Conservation (phyloP, 305 asterid genomes). For the Caryopteris hybrid region DNA sequence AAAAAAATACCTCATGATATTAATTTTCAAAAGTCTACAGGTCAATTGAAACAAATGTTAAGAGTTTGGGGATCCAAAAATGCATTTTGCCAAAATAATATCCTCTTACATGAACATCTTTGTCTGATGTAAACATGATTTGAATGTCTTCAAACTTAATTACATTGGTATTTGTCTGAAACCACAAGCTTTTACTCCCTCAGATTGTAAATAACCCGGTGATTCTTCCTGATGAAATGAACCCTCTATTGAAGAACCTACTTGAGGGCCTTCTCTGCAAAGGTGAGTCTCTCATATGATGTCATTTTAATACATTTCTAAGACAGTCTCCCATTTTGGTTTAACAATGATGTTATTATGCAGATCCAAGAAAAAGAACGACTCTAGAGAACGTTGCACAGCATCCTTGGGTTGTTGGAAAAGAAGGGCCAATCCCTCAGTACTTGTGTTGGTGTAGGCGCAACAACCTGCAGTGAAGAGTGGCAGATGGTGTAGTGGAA, state of each 20-base stretch:
- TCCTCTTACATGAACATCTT: background rate
- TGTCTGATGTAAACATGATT: background rate
- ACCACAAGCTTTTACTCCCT: background rate
- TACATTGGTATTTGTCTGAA: background rate
- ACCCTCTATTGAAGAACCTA: conserved; percentile 60
- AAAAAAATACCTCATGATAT: no score
- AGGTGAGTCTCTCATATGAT: conserved; percentile 37
- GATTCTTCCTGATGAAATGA: conserved; percentile 56
- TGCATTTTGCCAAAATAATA: background rate
- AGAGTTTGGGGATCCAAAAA: no score
- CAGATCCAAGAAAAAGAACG: conserved; percentile 62
- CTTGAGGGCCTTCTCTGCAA: conserved; percentile 83
- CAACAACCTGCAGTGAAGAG: conserved; percentile 23
- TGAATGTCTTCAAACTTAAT: background rate
- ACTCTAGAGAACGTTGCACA: conserved; percentile 50
- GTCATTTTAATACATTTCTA: background rate
- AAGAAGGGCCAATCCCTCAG: conserved; percentile 51
- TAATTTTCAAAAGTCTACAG: no score
- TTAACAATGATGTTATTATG: conserved; percentile 3
- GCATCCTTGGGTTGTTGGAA: conserved; percentile 67
- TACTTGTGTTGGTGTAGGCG: conserved; percentile 69
- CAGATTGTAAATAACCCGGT: conserved; percentile 57
- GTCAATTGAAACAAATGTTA: no score
- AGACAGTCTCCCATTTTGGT: background rate
- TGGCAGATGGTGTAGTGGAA: conserved; percentile 19